Evolutionary conservation across 768 basidiomycete species (phyloP), one percentile per base, ranked within the genome.

Genomic region (Clitopilus passeckerianus): DNA sequence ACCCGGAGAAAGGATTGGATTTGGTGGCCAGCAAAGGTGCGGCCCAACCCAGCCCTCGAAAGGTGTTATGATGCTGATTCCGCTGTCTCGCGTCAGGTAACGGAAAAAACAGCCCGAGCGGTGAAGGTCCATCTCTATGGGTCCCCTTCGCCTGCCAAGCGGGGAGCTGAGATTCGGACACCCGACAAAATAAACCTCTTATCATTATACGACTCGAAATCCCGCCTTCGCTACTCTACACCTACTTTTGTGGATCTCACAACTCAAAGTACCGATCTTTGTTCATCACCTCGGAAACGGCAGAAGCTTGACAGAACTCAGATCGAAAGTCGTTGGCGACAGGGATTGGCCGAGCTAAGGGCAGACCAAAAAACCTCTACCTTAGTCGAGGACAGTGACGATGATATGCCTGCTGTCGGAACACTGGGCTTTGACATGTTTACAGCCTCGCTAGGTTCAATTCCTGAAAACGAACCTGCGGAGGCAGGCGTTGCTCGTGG

Each of bases 21-120:
- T 37, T 91, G 89, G 89, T 91, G 89, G 89, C 89, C 89, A 20
- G 86, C 78, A 27, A 79, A 80, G 75, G 89, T 89, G 65, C 63
- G 75, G 71, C 23, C 57, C 9, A 53, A 23, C 61, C 58, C 60
- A 58, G 12, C 16, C 18, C 16, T 50, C 10, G 12, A 3, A 20
- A 7, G 15, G 37, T 50, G 5, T 16, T n/a, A n/a, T n/a, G n/a
- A 50, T 23, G 16, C 22, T 23, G 5, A 22, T 50, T 5, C 6
- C 9, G n/a, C 46, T 50, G 16, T 16, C 10, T 18, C 16, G 16
- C 5, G 18, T 22, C 20, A 50, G 46, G 46, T 50, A 12, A 50
- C 16, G 22, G 46, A 50, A 12, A 18, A 22, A n/a, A 50, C 46
- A 2, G 18, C 10, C 5, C 16, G 46, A n/a, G 16, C 46, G 10